Percentiles rank a stretch among this genome's conserved stretches.
phyloP scores from a whole-genome alignment of 805 yeast species.

The Starmerella geochares region DNA sequence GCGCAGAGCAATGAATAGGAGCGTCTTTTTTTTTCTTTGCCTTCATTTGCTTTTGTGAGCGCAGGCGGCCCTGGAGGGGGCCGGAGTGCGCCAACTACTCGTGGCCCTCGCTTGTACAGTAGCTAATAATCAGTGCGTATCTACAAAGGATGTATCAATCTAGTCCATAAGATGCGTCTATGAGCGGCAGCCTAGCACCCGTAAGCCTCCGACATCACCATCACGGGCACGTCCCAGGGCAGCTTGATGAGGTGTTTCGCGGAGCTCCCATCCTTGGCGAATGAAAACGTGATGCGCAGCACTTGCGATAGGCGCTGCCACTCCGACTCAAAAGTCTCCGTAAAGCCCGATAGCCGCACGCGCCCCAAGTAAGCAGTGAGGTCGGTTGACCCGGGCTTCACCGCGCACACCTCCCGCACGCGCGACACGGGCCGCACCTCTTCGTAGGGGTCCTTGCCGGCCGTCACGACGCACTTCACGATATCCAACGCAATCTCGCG shows the following conservation, averaged over 20 bases:
- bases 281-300: conserved; percentile 4
- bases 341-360: conserved; percentile 1
- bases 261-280: background rate
- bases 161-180: no score
- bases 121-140: no score
- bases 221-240: conserved; percentile 11
- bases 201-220: conserved; percentile 12
- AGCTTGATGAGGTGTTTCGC: background rate
- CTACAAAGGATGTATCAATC: no score
- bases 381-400: conserved; percentile 3
- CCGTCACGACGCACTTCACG: conserved; percentile 8
- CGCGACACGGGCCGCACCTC: background rate
- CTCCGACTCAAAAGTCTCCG: conserved; percentile 13
- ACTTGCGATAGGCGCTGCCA: conserved; percentile 16
- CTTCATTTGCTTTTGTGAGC: no score
- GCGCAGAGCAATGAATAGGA: no score
- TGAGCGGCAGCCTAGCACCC: no score
- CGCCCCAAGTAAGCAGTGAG: background rate
- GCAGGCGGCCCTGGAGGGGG: no score
- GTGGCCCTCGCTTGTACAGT: no score
- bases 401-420: no score
- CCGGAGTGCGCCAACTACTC: no score
- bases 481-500: conserved; percentile 1
- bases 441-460: conserved; percentile 6
- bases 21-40: no score